A percentile compares a stretch with the other conserved stretches of the same genome.
phyloP scores from a whole-genome alignment of 768 basidiomycete species.

The Cystobasidium ongulense region DNA sequence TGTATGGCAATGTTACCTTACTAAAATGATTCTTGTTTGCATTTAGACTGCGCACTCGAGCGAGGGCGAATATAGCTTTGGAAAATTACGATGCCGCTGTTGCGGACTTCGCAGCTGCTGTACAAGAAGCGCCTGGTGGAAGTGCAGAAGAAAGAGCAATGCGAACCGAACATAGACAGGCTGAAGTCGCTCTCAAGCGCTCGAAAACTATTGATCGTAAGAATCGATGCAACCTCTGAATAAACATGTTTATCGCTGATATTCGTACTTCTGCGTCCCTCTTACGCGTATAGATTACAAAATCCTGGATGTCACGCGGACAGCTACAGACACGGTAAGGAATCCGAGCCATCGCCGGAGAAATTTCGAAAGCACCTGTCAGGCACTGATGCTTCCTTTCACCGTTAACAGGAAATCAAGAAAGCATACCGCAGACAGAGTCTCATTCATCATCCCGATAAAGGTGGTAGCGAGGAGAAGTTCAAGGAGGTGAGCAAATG shows the following conservation, averaged over 20 bases:
- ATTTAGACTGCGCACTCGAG: slow-evolving; percentile 61
- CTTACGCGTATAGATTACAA: slow-evolving; percentile 36
- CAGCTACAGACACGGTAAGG: slow-evolving; percentile 34
- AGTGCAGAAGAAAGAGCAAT: slow-evolving; percentile 56
- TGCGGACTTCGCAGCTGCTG: slow-evolving; percentile 68
- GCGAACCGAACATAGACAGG: slow-evolving; percentile 63
- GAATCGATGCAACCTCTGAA: background rate
- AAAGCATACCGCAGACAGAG: slow-evolving; percentile 84
- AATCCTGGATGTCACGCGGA: slow-evolving; percentile 46
- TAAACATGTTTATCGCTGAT: too few species aligned
- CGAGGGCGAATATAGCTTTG: slow-evolving; percentile 64
- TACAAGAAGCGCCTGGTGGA: slow-evolving; percentile 59
- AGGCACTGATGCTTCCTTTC: background rate
- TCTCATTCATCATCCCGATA: slow-evolving; percentile 47
- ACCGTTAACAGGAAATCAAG: slow-evolving; percentile 48
- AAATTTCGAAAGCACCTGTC: too few species aligned
- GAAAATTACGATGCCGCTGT: slow-evolving; percentile 67
- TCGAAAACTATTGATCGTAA: slow-evolving; percentile 71
- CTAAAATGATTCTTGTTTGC: background rate
- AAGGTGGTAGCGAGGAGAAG: slow-evolving; percentile 91
- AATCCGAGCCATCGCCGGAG: background rate
- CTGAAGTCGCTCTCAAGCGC: slow-evolving; percentile 69
- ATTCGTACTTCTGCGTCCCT: background rate
- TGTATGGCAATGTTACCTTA: too few species aligned
- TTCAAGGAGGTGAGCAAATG: slow-evolving; percentile 58